Conservation (phyloP, 768 basidiomycete genomes). For the Dacryopinax spathularia region DNA sequence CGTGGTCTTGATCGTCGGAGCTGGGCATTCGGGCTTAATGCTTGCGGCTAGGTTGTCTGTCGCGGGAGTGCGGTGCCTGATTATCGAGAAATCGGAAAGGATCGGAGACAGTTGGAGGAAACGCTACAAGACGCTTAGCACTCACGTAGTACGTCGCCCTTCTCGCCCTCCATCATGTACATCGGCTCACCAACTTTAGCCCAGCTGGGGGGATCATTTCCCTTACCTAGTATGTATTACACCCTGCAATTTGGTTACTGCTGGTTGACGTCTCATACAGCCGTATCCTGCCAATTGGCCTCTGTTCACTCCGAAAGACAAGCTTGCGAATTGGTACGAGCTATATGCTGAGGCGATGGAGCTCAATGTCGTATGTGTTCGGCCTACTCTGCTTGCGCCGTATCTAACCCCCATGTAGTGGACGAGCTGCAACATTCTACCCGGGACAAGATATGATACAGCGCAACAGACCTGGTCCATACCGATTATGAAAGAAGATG, state of each 20-base stretch:
- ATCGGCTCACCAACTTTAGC: not conserved
- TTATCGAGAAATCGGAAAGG: slow-evolving; percentile 6
- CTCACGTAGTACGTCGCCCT: not conserved
- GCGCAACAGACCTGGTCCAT: not conserved
- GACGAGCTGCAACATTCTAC: not conserved
- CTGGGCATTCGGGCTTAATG: slow-evolving; percentile 5
- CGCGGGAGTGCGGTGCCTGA: not conserved
- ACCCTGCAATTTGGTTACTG: not conserved
- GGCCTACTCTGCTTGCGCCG: not conserved
- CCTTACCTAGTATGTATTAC: not conserved
- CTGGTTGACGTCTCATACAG: not conserved
- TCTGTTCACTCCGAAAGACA: not conserved
- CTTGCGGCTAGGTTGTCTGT: slow-evolving; percentile 3
- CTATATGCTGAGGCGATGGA: slow-evolving; percentile 5
- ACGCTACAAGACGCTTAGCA: slow-evolving; percentile 6
- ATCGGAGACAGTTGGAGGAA: slow-evolving; percentile 11
- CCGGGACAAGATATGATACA: not conserved
- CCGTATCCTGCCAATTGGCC: not conserved
- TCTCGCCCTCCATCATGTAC: not conserved
- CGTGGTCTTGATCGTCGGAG: slow-evolving; percentile 5
- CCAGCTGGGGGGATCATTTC: slow-evolving; percentile 5
- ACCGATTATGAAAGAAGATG: not conserved
- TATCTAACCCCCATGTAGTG: not conserved
- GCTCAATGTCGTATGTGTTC: not conserved
- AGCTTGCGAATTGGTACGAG: slow-evolving; percentile 6